Conservation (phyloP, 2,329 filamentous ascomycete genomes). For the Oidium heveae region DNA sequence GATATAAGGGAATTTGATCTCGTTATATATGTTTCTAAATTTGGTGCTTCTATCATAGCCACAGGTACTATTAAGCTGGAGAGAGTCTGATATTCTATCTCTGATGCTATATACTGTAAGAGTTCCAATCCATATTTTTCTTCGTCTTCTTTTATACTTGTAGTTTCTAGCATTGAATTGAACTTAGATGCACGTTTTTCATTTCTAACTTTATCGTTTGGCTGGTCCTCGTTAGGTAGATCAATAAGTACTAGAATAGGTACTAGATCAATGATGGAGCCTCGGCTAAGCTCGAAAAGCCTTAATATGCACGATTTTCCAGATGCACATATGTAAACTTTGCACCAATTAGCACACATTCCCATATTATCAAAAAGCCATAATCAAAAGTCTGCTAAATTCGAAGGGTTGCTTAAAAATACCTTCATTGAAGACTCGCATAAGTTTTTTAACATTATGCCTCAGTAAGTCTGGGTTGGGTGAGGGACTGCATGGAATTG, state of each 20-base stretch:
- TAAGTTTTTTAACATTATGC: conserved; percentile 22
- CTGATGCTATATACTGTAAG: conserved; percentile 21
- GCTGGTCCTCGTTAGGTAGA: conserved; percentile 20
- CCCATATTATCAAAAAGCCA: not conserved
- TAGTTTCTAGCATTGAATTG: not conserved
- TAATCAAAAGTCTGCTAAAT: not conserved
- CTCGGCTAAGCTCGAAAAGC: conserved; percentile 24
- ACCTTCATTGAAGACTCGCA: conserved; percentile 26
- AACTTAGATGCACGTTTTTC: not conserved
- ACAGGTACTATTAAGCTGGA: conserved; percentile 24
- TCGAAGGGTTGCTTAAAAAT: conserved; percentile 1
- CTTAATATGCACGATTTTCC: conserved; percentile 26
- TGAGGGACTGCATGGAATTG: not conserved
- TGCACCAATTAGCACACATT: not conserved
- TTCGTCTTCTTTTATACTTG: conserved; percentile 7
- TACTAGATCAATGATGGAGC: conserved; percentile 19
- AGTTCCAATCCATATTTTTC: conserved; percentile 23
- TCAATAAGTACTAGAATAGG: conserved; percentile 31
- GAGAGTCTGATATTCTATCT: conserved; percentile 23
- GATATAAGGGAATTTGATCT: not conserved
- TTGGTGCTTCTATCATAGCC: conserved; percentile 16
- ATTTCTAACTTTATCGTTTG: conserved; percentile 4
- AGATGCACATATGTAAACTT: conserved; percentile 27
- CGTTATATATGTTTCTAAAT: not conserved
- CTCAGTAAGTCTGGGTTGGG: conserved; percentile 16